Conservation (phyloP, 78 protist species). For the Dictyostelium firmibasis region DNA sequence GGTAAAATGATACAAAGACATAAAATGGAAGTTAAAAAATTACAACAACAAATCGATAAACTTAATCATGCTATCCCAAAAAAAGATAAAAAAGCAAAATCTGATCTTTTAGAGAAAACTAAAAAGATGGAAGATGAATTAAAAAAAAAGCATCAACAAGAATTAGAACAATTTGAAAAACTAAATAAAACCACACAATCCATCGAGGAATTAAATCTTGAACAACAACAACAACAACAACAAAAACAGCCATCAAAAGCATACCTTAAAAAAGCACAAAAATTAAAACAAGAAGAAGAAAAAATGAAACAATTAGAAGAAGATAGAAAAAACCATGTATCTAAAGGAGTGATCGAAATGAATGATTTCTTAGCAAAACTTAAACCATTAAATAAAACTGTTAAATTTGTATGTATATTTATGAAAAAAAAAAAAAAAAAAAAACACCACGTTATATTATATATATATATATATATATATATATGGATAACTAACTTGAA, state of each 20-base stretch:
- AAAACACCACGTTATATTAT: no score
- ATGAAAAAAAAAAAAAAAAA: no score
- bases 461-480: not conserved
- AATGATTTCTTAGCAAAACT: conserved; percentile 43
- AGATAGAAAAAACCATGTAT: conserved; percentile 54
- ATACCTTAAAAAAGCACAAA: conserved; percentile 30
- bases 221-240: not conserved
- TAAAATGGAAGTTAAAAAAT: conserved; percentile 59
- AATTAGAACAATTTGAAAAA: conserved; percentile 33
- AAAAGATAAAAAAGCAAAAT: conserved; percentile 80
- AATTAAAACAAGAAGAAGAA: conserved; percentile 42
- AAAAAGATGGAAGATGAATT: conserved; percentile 75
- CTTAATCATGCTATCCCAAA: conserved; percentile 41
- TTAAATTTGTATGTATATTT: conserved; percentile 49
- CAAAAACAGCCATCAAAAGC: conserved; percentile 41
- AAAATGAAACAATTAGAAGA: conserved; percentile 60
- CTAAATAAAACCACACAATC: not conserved
- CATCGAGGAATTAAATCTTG: not conserved
- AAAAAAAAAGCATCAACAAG: conserved; percentile 39
- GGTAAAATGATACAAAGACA: conserved; percentile 84
- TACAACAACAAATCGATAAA: conserved; percentile 69
- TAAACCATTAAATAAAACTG: conserved; percentile 25
- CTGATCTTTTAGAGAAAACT: conserved; percentile 26
- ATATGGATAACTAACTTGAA: not conserved
- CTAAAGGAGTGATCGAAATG: conserved; percentile 41